Evolutionary conservation across 164 flowering plant genomes (phyloP), one percentile per base, ranked within the genome.

Genomic region (Santalum album): DNA sequence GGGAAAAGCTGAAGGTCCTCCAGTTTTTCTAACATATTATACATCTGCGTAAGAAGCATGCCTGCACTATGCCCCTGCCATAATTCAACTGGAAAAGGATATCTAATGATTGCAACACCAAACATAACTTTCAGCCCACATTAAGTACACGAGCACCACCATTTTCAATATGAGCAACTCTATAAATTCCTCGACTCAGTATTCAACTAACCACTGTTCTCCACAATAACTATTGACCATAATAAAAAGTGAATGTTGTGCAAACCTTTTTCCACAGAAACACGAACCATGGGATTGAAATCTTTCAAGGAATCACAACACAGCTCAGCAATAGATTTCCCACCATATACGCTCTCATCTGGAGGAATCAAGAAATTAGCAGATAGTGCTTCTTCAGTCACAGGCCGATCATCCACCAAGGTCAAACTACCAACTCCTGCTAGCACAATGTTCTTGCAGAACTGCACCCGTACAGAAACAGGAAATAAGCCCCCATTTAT

Each of bases 381-480:
- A 23, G 70, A 69, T 25, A 83, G 56, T 19, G 78, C 65, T 40
- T 83, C 90, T 49, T 82, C 86, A 1, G 85, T 79, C 55, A 78
- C 90, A 9, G 50, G 24, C 20, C 95, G 70, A 63, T 87, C 87
- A 67, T 94, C 97, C 72, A 82, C 69, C 60, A 94, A 55, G 6
- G 96, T 87, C 74, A 94, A 58, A 70, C 99, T 94, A 7, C 99
- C 97, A 55, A 94, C 82, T 61, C 99, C 99, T 0, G 99, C 97
- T 25, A 90, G 67, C 32, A 90, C 89, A 75, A 94, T 81, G 54
- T 94, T 90, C 79, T 94, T 94, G 81, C 97, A 94, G 62, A 94
- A 87, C 99, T 94, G 71, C 69, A 65, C 48, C n/a, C 20, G 16
- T 5, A 23, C 39, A 14, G 3, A 6, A 16, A 26, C 48, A 55